A percentile compares a stretch with the other conserved stretches of the same genome.
These are phyloP conservation scores for Akebia trifoliata DNA, from an alignment of 164 flowering plant species.

Conservation along the genomic window DNA sequence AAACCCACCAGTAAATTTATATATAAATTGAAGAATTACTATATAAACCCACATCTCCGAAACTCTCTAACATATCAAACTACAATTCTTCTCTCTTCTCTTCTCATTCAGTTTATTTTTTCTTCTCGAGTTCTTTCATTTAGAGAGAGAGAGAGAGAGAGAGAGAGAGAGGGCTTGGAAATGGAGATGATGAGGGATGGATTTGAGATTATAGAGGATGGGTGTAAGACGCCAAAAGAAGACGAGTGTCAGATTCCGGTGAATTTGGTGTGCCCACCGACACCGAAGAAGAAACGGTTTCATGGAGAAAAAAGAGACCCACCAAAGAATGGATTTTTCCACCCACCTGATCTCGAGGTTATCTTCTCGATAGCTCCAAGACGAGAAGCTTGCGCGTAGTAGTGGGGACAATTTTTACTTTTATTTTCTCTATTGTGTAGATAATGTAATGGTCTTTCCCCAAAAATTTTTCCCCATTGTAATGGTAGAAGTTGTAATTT, in stretches of 20 bases:
- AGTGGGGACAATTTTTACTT: neutral
- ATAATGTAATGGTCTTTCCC: too few relatives aligned
- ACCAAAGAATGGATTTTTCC: constrained; percentile 44
- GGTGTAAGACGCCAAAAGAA: constrained; percentile 36
- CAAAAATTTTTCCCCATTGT: too few relatives aligned
- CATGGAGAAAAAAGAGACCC: constrained; percentile 17
- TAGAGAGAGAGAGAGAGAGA: too few relatives aligned
- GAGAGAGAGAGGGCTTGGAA: too few relatives aligned
- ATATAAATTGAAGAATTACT: too few relatives aligned
- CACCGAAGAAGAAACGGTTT: constrained; percentile 35
- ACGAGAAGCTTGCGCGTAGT: constrained; percentile 23
- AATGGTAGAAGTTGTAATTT: too few relatives aligned
- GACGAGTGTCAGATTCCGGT: constrained; percentile 25
- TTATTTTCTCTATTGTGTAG: neutral
- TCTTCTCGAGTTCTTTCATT: too few relatives aligned
- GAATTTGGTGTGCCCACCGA: constrained; percentile 22
- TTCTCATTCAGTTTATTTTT: too few relatives aligned
- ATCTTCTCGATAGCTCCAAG: constrained; percentile 30
- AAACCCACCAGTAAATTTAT: too few relatives aligned
- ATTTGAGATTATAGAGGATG: constrained; percentile 19
- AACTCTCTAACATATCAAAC: too few relatives aligned
- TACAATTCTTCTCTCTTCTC: neutral
- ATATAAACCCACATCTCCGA: too few relatives aligned
- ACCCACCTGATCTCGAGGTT: constrained; percentile 42
- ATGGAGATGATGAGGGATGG: neutral